These are phyloP conservation scores for Leccinum pachyderme DNA, from an alignment of 1,284 basidiomycete species.

Conservation along the genomic window DNA sequence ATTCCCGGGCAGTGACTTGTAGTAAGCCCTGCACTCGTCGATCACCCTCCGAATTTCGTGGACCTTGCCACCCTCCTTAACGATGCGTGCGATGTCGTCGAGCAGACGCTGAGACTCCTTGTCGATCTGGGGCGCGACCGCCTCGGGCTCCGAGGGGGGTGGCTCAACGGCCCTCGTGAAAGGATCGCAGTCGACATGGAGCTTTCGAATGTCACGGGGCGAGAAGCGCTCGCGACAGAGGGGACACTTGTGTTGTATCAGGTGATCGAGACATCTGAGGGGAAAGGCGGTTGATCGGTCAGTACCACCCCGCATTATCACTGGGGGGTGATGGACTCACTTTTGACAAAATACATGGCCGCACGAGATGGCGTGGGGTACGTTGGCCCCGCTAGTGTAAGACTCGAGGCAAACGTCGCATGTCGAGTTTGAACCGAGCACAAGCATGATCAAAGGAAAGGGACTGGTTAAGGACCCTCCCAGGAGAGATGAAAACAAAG, in stretches of 20 bases:
- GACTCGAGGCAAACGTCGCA: constrained; percentile 50
- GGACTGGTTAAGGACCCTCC: constrained; percentile 37
- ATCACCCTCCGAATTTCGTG: constrained; percentile 37
- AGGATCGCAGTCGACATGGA: constrained; percentile 33
- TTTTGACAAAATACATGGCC: constrained; percentile 46
- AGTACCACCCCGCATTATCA: constrained; percentile 5
- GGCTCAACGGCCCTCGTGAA: constrained; percentile 2
- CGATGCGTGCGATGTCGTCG: constrained; percentile 37
- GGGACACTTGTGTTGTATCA: constrained; percentile 35
- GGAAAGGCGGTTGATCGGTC: too few relatives aligned
- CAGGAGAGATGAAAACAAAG: neutral
- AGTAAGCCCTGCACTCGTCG: constrained; percentile 37
- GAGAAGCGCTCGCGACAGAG: constrained; percentile 35
- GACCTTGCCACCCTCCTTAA: constrained; percentile 36
- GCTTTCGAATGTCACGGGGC: constrained; percentile 30
- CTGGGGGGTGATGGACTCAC: constrained; percentile 17
- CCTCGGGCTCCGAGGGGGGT: constrained; percentile 15
- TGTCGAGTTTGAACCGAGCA: constrained; percentile 43
- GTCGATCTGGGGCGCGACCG: constrained; percentile 24
- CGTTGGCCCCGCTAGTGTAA: constrained; percentile 36
- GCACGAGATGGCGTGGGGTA: constrained; percentile 43
- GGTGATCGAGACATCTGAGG: constrained; percentile 32
- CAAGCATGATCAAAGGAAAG: constrained; percentile 38
- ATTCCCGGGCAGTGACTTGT: constrained; percentile 35
- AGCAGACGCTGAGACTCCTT: constrained; percentile 35